Base-by-base conservation (phyloP, 2,329 filamentous ascomycete species). In the Penicillium sp. region DNA sequence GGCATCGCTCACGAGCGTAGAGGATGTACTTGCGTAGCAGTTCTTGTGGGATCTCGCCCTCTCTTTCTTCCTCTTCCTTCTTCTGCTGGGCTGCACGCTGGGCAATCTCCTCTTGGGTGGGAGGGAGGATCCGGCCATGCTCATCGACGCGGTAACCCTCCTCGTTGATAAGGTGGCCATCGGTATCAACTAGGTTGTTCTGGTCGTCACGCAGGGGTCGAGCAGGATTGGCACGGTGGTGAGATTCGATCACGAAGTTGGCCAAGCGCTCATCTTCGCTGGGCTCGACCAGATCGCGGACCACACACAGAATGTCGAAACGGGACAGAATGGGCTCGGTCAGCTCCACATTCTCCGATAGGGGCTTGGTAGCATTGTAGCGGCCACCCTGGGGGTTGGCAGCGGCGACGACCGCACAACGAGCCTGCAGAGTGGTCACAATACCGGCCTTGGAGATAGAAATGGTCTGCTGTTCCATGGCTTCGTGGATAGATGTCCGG, bases 401-500 rank as follows among this genome's bases (percentile, higher is more conserved):
- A 1, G 95, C 95, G 16, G 95, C 95, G 63, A 99, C 92, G 65
- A 99, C 96, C 53, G 93, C 92, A 74, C 95, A 99, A 39, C 95
- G 89, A 44, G 95, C 95, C 75, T 99, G 93, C 1, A 99, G 82
- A 0, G 95, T 98, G 1, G 95, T 99, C 44, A 99, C 95, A 59
- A 99, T 99, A 76, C 95, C 95, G 0, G 95, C 95, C 74, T 99
- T 99, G 63, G 92, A 96, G 70, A 99, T 99, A 59, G 93, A 98
- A 65, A 99, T 99, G 1, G 95, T 99, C 78, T 99, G 95, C 77
- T 99, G 95, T 76, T 99, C 95, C 95, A 99, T 99, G 58, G 95
- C 95, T 81, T 99, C 95, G 83, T 99, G 95, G 66, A 99, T 99
- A 8, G 92, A 96, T 1, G 95, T 98, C 63, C 95, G 87, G 75